A percentile compares a stretch with the other conserved stretches of the same genome.
phyloP scores from a whole-genome alignment of 106 monocot species.

The Agapanthus africanus region DNA sequence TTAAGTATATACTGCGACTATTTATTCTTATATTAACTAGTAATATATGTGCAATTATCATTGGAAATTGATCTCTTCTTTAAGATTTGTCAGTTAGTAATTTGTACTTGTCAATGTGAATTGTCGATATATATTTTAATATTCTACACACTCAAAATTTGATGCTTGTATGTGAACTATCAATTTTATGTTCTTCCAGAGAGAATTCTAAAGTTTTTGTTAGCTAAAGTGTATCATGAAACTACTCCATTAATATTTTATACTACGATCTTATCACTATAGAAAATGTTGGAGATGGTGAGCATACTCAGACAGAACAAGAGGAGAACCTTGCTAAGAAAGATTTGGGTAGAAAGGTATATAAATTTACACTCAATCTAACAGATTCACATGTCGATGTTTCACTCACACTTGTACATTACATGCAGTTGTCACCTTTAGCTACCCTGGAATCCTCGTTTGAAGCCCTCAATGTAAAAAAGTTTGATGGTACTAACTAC shows the following conservation, averaged over 20 bases:
- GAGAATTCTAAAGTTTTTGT: no score
- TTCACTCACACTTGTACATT: not conserved
- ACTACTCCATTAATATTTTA: not conserved
- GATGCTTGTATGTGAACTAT: no score
- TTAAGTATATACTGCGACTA: not conserved
- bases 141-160: not conserved
- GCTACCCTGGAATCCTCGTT: conserved; percentile 87
- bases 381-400: not conserved
- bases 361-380: not conserved
- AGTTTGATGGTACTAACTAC: conserved; percentile 90
- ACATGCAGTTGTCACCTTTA: conserved; percentile 79
- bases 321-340: conserved; percentile 40
- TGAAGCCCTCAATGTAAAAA: conserved; percentile 92
- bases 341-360: conserved; percentile 51
- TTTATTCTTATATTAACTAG: not conserved
- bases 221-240: no score
- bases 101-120: not conserved
- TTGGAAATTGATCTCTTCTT: not conserved
- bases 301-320: conserved; percentile 13
- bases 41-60: not conserved
- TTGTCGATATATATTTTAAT: not conserved
- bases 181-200: not conserved
- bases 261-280: not conserved
- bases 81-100: not conserved
- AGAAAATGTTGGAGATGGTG: conserved; percentile 11